Evolutionary conservation across 768 basidiomycete genomes (phyloP), one percentile per base, ranked within the genome.

Genomic region (Coprinopsis strossmayeri): DNA sequence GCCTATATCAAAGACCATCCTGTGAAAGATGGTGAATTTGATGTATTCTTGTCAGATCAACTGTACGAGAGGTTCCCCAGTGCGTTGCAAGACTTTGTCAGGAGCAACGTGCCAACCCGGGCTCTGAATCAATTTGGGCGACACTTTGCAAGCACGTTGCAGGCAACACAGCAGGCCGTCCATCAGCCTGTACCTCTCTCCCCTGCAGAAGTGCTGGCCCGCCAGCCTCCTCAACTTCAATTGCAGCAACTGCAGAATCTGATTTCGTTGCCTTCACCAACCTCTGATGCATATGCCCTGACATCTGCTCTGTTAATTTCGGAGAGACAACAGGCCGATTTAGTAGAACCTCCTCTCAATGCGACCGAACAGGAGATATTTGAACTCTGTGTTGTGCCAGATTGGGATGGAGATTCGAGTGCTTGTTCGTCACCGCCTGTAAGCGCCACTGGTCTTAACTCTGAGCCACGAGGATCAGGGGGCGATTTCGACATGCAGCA

Each of bases 281-380:
- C 45, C 18, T 48, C 34, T 25, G 35, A 52, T 13, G 49, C 44
- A 25, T 46, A 49, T 18, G 30, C 35, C 20, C 43, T 50, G 5
- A 24, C 49, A 2, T 25, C 49, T 4, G 17, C 34, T 17, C 26
- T 45, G n/a, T 25, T 42, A 35, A 26, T 48, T 18, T 39, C 53
- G 34, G 51, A 44, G 34, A 56, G 59, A 21, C 51, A 54, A 34
- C 55, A 52, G 38, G 49, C 38, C 21, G 61, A 65, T 34, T 59
- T 55, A 12, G 28, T 51, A n/a, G 75, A 76, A 20, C 66, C 68
- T 2, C 85, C 84, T 17, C 71, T 88, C 42, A 87, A 76, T 54
- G 78, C 79, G 20, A 79, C 74, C 9, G 86, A 88, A 56, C 77
- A 83, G 57, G 78, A 83, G 61, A 80, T 88, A 42, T 87, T 88